Evolutionary conservation across 768 basidiomycete species (phyloP), one percentile per base, ranked within the genome.

Genomic region (Mycena haematopus): DNA sequence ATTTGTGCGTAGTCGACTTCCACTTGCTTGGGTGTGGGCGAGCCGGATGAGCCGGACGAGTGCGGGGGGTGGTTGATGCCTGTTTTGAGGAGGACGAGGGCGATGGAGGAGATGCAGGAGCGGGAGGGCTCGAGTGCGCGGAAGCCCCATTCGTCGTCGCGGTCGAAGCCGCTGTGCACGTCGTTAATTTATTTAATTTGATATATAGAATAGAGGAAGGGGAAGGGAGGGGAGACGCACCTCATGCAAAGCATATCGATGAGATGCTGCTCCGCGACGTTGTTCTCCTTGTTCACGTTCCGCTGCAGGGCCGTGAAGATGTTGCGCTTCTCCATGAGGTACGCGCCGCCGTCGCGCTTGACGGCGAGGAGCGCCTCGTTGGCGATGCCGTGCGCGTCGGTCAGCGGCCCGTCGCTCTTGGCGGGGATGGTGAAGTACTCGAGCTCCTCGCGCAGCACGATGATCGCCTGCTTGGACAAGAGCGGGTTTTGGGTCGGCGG

Each of bases 231-330:
- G 64, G n/a, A n/a, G n/a, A n/a, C 78, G 45, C 73, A 96, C 96
- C 95, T 97, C 94, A 98, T 97, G 79, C 96, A 99, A 65, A 99
- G 82, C 97, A 99, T 99, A 78, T 99, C 97, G 77, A 99, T 99
- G 70, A 99, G 80, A 79, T 99, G 97, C 78, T 99, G 96, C 77
- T 99, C 97, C 19, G 97, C 97, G 56, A 97, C 83, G 75, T 99
- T 99, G 74, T 98, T 98, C 80, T 98, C 96, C 81, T 96, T 96
- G 78, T 96, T 96, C 66, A 99, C 96, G 76, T 99, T 99, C 70
- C 97, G 84, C 81, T 99, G 96, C 58, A 99, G 81, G 42, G 97
- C 97, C 3, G 96, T 96, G 75, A 99, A 99, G 71, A 99, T 97
- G 75, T 90, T 93, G 72, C 85, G 84, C 76, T 93, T 92, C 60